These are phyloP conservation scores for Dendrobium catenatum DNA, from an alignment of 106 monocot species.

Conservation along the genomic window DNA sequence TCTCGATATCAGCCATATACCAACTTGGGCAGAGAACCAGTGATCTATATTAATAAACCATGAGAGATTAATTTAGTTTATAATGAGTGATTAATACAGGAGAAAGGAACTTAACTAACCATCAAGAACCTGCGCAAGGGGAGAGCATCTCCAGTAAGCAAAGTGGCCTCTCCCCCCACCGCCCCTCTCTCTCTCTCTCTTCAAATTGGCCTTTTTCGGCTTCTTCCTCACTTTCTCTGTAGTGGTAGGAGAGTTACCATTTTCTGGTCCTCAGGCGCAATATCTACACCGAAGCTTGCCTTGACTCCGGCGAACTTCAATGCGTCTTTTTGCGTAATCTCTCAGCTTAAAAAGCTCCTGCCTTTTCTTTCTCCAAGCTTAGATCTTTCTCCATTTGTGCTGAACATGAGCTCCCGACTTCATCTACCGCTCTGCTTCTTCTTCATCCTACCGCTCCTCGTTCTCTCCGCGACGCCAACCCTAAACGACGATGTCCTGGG, in stretches of 20 bases:
- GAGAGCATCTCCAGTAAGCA: no score
- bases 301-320: neutral
- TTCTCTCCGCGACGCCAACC: constrained; percentile 15
- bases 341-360: neutral
- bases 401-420: neutral
- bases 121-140: no score
- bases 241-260: neutral
- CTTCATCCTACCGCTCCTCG: constrained; percentile 12
- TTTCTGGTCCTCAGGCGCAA: neutral
- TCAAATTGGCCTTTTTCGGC: no score
- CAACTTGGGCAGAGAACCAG: no score
- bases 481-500: constrained; percentile 89
- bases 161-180: no score
- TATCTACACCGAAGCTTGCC: neutral
- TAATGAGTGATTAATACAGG: no score
- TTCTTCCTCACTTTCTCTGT: neutral
- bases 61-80: no score
- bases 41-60: no score
- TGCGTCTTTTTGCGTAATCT: neutral
- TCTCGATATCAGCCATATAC: no score
- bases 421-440: constrained; percentile 10
- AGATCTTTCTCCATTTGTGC: neutral
- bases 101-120: no score
- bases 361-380: neutral
- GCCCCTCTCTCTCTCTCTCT: no score